Evolutionary conservation across 140 eudicot species (phyloP), one percentile per base, ranked within the genome.

Genomic region (Ambrosia hybrid): DNA sequence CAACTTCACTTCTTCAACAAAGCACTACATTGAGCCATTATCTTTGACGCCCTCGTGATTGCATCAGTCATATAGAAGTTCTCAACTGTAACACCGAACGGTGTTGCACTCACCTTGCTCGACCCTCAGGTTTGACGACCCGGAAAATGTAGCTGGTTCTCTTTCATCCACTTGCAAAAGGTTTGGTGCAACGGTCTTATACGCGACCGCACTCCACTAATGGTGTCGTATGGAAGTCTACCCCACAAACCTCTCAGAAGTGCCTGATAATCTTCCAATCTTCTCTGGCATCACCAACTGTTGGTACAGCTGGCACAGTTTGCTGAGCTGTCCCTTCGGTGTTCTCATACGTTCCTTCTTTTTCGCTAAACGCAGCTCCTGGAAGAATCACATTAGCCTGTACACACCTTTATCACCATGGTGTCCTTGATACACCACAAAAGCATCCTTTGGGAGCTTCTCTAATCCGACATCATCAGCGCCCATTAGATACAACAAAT

Each of bases 1-100:
- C 30, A 37, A 37, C 49, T 37, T 89, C 78, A 87, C 72, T 90
- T 90, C 79, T 84, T 94, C 85, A 89, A 83, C 86, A 85, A 63
- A 0, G 99, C 85, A 72, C 94, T 88, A 79, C 99, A 94, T 67
- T 94, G 99, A 43, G 99, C 99, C 99, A 94, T 94, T 15, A 94
- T 88, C 86, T 90, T 94, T 1, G 99, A 94, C 26, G 99, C 99
- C 83, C 99, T 79, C 0, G 97, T 90, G 10, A 94, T 90, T 3
- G 99, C 79, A 78, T 94, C 97, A 0, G 99, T 94, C 99, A 94
- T 94, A 53, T 90, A 94, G 65, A 94, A 94, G 36, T 94, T 94
- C 71, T 90, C 97, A 4, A 94, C 80, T 38, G 88, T 84, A 63
- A 79, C 67, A 62, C 75, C 85, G 65, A 94, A 94, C 0, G 97